Evolutionary conservation across 23 red algal species (phyloP), one percentile per base, ranked within the genome.

Genomic region (Chondrus crispus): DNA sequence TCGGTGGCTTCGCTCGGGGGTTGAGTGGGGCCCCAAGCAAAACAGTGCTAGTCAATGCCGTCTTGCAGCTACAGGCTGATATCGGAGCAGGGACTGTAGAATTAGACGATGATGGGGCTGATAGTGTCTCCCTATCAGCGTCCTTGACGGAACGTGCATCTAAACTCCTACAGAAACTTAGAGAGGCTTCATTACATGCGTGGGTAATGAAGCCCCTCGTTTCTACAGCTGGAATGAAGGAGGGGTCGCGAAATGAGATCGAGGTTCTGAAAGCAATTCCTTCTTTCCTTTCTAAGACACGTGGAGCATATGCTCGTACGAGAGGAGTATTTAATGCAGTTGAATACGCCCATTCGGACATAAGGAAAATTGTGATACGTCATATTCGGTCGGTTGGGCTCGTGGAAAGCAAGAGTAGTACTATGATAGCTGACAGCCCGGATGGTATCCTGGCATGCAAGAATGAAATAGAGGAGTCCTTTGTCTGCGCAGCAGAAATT

Each of bases 121-220:
- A n/a, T n/a, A n/a, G n/a, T n/a, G n/a, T n/a, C n/a, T n/a, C n/a
- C n/a, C n/a, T n/a, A n/a, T n/a, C n/a, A n/a, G n/a, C n/a, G n/a
- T n/a, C n/a, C n/a, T n/a, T n/a, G n/a, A n/a, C n/a, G n/a, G n/a
- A n/a, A n/a, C n/a, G n/a, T n/a, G n/a, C n/a, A n/a, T n/a, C n/a
- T n/a, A n/a, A n/a, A n/a, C n/a, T n/a, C n/a, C n/a, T n/a, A n/a
- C n/a, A n/a, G n/a, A n/a, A n/a, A n/a, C n/a, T n/a, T n/a, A n/a
- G n/a, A n/a, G n/a, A n/a, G 37, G 28, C 6, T 45, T 74, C 9
- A 9, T 74, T 74, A 7, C 22, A 36, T 45, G 5, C 69, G 6
- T 74, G 69, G 69, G 5, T 74, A 20, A 74, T 80, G 75, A 80
- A 80, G 29, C 75, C 75, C 8, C 51, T 55, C n/a, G 51, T 55